These are phyloP conservation scores for Ophiocordyceps camponoti-floridani DNA, from an alignment of 2,329 filamentous ascomycete species.

Conservation along the genomic window DNA sequence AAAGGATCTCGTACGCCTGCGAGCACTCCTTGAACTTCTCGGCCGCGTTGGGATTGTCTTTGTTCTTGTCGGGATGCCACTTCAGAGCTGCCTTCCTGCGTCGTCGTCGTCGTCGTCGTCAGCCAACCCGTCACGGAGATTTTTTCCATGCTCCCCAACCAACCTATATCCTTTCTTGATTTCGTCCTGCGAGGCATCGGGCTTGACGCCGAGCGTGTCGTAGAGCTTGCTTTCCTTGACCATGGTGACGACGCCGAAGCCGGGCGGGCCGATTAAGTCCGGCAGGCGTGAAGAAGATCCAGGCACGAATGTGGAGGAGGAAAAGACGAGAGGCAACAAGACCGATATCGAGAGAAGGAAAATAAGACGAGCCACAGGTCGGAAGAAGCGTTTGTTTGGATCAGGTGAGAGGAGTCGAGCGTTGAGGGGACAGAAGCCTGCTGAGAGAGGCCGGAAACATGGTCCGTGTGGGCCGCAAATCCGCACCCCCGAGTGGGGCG, in stretches of 20 bases:
- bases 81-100: constrained; percentile 70
- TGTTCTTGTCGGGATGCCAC: constrained; percentile 96
- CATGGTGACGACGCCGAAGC: constrained; percentile 34
- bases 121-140: not conserved
- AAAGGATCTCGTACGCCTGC: constrained; percentile 95
- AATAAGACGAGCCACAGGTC: not conserved
- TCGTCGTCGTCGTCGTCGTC: constrained; percentile 1
- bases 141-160: constrained; percentile 16
- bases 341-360: constrained; percentile 4
- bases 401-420: not conserved
- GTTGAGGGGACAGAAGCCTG: not conserved
- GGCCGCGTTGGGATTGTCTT: constrained; percentile 63
- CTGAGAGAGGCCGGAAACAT: not conserved
- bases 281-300: no score
- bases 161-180: constrained; percentile 94
- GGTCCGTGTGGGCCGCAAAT: not conserved
- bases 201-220: constrained; percentile 63
- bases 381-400: not conserved
- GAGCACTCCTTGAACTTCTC: constrained; percentile 98
- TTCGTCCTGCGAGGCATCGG: constrained; percentile 72
- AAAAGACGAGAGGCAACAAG: not conserved
- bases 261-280: no score
- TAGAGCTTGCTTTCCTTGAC: constrained; percentile 75
- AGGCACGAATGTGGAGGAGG: not conserved
- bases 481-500: not conserved